These are phyloP conservation scores for Austropuccinia psidii DNA, from an alignment of 1,284 basidiomycete genomes.

Conservation along the genomic window DNA sequence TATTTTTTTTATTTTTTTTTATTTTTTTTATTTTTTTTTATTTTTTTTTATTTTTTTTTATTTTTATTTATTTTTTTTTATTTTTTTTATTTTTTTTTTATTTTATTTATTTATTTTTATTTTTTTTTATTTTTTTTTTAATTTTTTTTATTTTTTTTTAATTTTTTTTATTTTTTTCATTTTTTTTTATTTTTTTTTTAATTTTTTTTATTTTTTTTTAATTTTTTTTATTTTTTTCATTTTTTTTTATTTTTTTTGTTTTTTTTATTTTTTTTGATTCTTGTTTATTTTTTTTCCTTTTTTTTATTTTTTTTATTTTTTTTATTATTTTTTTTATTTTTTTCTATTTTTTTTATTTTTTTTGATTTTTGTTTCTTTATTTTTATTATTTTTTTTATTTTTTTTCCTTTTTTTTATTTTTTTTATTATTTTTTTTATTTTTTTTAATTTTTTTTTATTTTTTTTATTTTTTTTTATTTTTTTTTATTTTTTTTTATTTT, in stretches of 20 bases:
- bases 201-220: not conserved
- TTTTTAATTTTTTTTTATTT: not conserved
- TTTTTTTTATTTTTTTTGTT: not conserved
- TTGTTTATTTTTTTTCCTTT: not conserved
- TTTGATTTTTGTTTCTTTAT: not conserved
- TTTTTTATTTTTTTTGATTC: not conserved
- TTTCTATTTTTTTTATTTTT: not conserved
- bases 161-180: not conserved
- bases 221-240: not conserved
- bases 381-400: not conserved
- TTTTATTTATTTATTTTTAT: not conserved
- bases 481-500: not conserved
- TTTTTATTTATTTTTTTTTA: not conserved
- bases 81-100: not conserved
- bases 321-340: not conserved
- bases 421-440: not conserved
- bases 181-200: not conserved
- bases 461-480: not conserved
- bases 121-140: not conserved
- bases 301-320: not conserved
- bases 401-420: not conserved
- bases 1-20: not conserved
- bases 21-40: not conserved
- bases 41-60: not conserved
- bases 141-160: not conserved